Base-by-base conservation (phyloP, 2,329 filamentous ascomycete species). In the Zasmidium citrigriseum region DNA sequence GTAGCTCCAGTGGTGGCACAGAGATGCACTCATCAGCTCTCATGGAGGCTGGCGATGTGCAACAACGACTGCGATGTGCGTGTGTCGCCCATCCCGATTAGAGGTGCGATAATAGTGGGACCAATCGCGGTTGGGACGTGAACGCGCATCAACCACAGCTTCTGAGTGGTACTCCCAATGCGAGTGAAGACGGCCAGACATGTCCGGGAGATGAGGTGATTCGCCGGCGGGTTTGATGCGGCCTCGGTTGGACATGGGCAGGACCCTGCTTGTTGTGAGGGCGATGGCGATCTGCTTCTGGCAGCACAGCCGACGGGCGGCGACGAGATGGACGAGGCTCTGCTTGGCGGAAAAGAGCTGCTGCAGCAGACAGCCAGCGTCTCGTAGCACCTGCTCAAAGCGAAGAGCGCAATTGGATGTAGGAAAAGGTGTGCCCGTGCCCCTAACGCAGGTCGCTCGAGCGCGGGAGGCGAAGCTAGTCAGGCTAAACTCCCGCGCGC, bases 271-370 rank as follows among this genome's bases (percentile, higher is more conserved):
- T 9, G 2, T 29, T 22, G 47, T 20, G 22, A 25, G 3, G 38
- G 12, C 12, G 44, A 18, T 23, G 18, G 14, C 41, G 44, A 34
- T 45, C 55, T 49, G 27, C 18, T 41, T 52, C 34, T 45, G 49
- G 55, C 24, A 57, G 18, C 25, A 44, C 24, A 57, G 45, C 55
- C 55, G 55, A 56, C 29, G 27, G 20, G 24, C 56, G 51, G 46
- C 34, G 29, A 38, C 22, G 3, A 23, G n/a, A n/a, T n/a, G n/a
- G n/a, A 47, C 9, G 22, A 48, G 44, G 27, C 23, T 29, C 34
- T 38, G 52, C 45, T 48, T 45, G 23, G 16, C 29, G 29, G 22
- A 5, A 16, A 16, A 5, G 7, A 22, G 25, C 2, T 2, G 14
- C 27, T 14, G 22, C 22, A 29, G 11, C n/a, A n/a, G n/a, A n/a